Evolutionary conservation across 768 basidiomycete species (phyloP), one percentile per base, ranked within the genome.

Genomic region (Lentinula detonsa): DNA sequence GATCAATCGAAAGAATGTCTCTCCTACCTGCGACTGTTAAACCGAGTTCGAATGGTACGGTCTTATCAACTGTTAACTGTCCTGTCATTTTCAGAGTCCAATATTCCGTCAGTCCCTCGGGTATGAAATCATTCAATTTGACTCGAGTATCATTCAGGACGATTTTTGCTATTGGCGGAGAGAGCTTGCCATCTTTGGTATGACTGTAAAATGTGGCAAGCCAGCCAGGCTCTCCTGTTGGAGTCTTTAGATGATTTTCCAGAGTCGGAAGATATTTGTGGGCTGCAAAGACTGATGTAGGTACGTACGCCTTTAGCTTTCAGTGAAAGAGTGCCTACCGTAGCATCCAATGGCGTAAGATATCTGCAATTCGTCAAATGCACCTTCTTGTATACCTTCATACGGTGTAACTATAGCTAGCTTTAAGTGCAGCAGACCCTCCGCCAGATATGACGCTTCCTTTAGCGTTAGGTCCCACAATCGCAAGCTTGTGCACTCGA

Each of bases 351-450:
- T 75, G 11, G 81, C 70, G 68, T 89, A 86, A 16, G 74, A 69
- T 60, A 90, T 73, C 4, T 81, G 76, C 34, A 84, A 69, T 4
- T 75, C 78, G 21, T 76, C 73, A 4, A 82, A 81, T 9, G 81
- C 81, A 54, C 75, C 78, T n/a, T 70, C 70, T 13, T 69, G 67
- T 28, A 91, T 75, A 7, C 87, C 88, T 10, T 85, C 80, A 67
- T 76, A 86, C 1, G 90, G 88, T 4, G 82, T 83, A 16, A 85
- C 75, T 33, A 83, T 89, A 90, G 15, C 79, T 82, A 1, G 87
- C 75, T 62, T 85, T 88, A 57, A 93, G 76, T 8, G 87, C 86
- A 9, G 87, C 86, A 37, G 90, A 90, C 39, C 91, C 90, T 28
- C 91, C 91, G 11, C 87, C 87, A 18, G 88, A 91, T 49, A 90